A percentile compares a stretch with the other conserved stretches of the same genome.
Evolutionary conservation across 805 yeast genomes (phyloP).

Genomic region (Candida cerambycidarum): DNA sequence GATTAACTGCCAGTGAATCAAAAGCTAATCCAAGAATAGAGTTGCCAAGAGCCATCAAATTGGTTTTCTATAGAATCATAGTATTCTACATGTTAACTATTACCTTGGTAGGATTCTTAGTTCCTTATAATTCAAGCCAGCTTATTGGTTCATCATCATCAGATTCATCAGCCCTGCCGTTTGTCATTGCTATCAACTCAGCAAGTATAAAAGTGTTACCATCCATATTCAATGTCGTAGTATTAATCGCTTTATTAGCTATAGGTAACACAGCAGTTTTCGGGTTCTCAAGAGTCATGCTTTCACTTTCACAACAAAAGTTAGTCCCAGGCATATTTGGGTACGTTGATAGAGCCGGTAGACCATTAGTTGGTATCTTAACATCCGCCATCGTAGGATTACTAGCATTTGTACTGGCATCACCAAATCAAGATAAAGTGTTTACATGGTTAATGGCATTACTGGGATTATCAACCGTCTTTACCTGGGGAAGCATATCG

Average conservation of each 20-base stretch:
- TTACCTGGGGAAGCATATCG: constrained; percentile 36
- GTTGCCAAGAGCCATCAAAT: constrained; percentile 42
- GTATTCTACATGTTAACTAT: constrained; percentile 42
- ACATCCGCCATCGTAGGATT: constrained; percentile 35
- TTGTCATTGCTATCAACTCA: constrained; percentile 41
- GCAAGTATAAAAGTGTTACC: constrained; percentile 44
- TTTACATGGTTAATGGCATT: constrained; percentile 37
- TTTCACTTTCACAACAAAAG: constrained; percentile 41
- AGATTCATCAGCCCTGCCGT: constrained; percentile 40
- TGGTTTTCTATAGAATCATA: constrained; percentile 42
- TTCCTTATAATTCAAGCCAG: constrained; percentile 28
- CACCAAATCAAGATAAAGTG: constrained; percentile 35
- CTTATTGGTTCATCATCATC: constrained; percentile 26
- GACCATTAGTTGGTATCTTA: constrained; percentile 40
- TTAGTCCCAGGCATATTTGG: constrained; percentile 35
- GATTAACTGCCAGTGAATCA: constrained; percentile 40
- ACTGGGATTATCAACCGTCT: constrained; percentile 35
- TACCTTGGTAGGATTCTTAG: constrained; percentile 41
- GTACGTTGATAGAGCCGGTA: constrained; percentile 40
- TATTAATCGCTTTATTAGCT: constrained; percentile 40
- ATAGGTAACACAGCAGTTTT: constrained; percentile 46
- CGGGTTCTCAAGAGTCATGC: constrained; percentile 42
- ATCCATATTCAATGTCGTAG: constrained; percentile 43
- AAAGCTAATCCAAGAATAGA: constrained; percentile 38
- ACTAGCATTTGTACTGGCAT: constrained; percentile 41